Percentiles rank a stretch among this genome's conserved stretches.
These are phyloP conservation scores for Lignosus rhinocerotis DNA, from an alignment of 1,284 basidiomycete genomes.

Conservation along the genomic window DNA sequence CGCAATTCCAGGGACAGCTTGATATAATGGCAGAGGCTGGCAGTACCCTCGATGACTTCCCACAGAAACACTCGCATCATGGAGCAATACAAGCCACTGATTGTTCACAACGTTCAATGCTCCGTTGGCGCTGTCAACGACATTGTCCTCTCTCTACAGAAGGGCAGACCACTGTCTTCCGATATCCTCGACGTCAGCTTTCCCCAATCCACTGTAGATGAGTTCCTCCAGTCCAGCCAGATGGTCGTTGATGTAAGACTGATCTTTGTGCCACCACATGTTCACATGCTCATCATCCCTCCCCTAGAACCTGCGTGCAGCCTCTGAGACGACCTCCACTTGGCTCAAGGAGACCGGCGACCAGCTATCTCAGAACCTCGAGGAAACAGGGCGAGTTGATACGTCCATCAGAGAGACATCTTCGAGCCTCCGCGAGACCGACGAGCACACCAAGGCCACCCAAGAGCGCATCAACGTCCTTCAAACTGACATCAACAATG, in stretches of 20 bases:
- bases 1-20: too few relatives aligned
- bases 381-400: not conserved
- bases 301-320: not conserved
- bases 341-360: constrained; percentile 4
- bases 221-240: not conserved
- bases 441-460: not conserved
- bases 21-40: too few relatives aligned
- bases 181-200: constrained; percentile 8
- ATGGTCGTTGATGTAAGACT: not conserved
- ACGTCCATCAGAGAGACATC: not conserved
- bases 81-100: not conserved
- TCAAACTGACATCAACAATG: not conserved
- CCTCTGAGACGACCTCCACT: not conserved
- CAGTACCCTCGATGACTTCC: too few relatives aligned
- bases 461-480: not conserved
- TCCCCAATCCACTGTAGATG: not conserved
- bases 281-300: not conserved
- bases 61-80: not conserved
- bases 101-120: not conserved
- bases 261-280: too few relatives aligned
- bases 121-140: constrained; percentile 3
- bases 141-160: constrained; percentile 2
- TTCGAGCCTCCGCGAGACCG: not conserved
- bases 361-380: constrained; percentile 1
- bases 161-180: not conserved